phyloP scores from a whole-genome alignment of 176 grass and related monocot genomes.

The Secale cereale region DNA sequence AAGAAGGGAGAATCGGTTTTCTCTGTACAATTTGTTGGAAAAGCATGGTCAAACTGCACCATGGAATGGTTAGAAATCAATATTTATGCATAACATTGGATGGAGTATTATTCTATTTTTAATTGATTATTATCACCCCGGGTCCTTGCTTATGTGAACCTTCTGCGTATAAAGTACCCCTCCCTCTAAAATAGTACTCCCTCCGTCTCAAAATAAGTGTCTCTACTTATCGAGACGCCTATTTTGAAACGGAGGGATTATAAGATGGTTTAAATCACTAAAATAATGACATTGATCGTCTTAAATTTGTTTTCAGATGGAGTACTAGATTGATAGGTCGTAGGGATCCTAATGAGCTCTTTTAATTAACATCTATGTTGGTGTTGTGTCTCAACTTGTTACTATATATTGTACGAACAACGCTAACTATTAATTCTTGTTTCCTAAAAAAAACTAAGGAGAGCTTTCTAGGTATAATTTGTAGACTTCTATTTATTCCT shows the following conservation, averaged over 20 bases:
- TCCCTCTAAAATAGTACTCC: too few relatives aligned
- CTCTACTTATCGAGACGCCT: too few relatives aligned
- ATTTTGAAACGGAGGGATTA: too few relatives aligned
- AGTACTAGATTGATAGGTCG: neutral
- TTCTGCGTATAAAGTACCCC: neutral
- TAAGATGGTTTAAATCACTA: too few relatives aligned
- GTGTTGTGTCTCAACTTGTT: slow-evolving; percentile 9
- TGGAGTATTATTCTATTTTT: neutral
- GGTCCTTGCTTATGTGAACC: neutral
- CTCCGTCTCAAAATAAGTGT: too few relatives aligned
- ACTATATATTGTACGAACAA: slow-evolving; percentile 25
- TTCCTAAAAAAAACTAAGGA: slow-evolving; percentile 27
- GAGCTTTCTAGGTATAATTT: slow-evolving; percentile 56
- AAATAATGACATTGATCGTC: too few relatives aligned
- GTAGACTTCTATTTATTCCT: neutral
- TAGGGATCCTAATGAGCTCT: neutral
- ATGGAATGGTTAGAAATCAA: slow-evolving; percentile 64
- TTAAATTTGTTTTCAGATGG: too few relatives aligned
- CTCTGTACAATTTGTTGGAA: slow-evolving; percentile 36
- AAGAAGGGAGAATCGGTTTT: slow-evolving; percentile 47
- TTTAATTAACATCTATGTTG: neutral
- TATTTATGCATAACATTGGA: neutral
- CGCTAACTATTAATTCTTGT: neutral
- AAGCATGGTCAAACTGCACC: slow-evolving; percentile 41
- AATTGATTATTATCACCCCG: neutral